Conservation (phyloP, 371 early-diverging fungal genomes). For the Dinochytrium kinnereticum region DNA sequence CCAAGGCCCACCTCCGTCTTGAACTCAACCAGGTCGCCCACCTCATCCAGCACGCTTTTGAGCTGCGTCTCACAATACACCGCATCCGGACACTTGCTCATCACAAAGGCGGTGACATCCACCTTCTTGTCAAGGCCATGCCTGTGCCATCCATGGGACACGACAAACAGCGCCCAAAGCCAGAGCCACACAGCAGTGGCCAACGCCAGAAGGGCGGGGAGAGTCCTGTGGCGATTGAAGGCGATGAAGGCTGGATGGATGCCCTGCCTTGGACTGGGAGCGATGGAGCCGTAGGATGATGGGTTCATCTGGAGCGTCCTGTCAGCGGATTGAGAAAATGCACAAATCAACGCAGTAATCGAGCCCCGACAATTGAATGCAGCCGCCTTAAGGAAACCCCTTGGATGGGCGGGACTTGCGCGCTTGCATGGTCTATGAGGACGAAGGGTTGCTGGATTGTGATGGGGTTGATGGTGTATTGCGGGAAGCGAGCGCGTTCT, state of each 20-base stretch:
- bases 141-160: not conserved
- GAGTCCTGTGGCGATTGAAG: too few relatives aligned
- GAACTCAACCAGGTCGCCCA: constrained; percentile 20
- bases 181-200: not conserved
- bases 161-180: not conserved
- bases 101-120: constrained; percentile 33
- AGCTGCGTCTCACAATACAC: constrained; percentile 32
- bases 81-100: constrained; percentile 39
- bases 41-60: constrained; percentile 14
- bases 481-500: too few relatives aligned
- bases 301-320: not conserved
- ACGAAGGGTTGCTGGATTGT: too few relatives aligned
- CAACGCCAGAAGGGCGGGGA: not conserved
- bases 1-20: constrained; percentile 17
- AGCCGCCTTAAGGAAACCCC: too few relatives aligned
- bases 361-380: too few relatives aligned
- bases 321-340: too few relatives aligned
- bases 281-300: not conserved
- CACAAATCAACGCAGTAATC: too few relatives aligned
- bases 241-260: not conserved
- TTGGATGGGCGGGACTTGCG: too few relatives aligned
- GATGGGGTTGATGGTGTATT: too few relatives aligned
- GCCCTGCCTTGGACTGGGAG: not conserved
- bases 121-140: constrained; percentile 8
- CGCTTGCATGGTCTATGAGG: too few relatives aligned